Evolutionary conservation across 495 filamentous ascomycete species (phyloP).

Genomic region (Neohortaea acidophila): DNA sequence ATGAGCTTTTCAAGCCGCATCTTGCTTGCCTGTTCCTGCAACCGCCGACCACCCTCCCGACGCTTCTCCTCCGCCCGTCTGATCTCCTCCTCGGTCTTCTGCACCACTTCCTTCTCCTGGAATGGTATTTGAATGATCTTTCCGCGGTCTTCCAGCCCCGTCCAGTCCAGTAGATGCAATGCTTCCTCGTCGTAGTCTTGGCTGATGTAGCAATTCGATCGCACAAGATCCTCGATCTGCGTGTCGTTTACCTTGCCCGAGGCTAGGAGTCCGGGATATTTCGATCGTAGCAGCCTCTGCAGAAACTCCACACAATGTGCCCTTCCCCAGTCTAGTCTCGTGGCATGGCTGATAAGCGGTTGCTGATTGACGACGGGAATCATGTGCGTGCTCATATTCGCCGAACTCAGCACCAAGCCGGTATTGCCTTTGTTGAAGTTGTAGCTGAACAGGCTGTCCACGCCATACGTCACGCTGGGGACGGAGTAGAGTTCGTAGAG

Average conservation of each 20-base stretch:
- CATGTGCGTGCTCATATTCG: constrained; percentile 86
- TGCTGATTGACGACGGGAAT: constrained; percentile 82
- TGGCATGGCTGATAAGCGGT: constrained; percentile 65
- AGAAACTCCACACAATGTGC: constrained; percentile 79
- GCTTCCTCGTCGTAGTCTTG: constrained; percentile 68
- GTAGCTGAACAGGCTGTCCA: constrained; percentile 93
- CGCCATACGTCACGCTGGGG: constrained; percentile 77
- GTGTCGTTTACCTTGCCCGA: constrained; percentile 67
- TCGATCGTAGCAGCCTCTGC: constrained; percentile 74
- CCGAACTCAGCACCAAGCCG: constrained; percentile 79
- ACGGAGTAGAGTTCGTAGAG: constrained; percentile 88
- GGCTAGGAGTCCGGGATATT: constrained; percentile 62
- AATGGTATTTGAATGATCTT: constrained; percentile 82
- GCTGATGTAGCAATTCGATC: constrained; percentile 82
- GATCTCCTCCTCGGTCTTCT: constrained; percentile 88
- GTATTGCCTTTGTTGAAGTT: constrained; percentile 76
- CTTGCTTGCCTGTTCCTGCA: constrained; percentile 94
- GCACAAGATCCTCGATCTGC: constrained; percentile 74
- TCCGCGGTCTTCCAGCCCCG: constrained; percentile 75
- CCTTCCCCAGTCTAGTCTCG: constrained; percentile 87
- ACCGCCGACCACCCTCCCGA: constrained; percentile 75
- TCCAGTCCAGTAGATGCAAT: constrained; percentile 63
- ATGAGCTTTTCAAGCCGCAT: constrained; percentile 90
- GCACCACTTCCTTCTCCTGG: constrained; percentile 70
- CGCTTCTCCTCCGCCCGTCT: constrained; percentile 75